Evolutionary conservation across 306 rosid species (phyloP).

Genomic region (Cucurbita moschata): DNA sequence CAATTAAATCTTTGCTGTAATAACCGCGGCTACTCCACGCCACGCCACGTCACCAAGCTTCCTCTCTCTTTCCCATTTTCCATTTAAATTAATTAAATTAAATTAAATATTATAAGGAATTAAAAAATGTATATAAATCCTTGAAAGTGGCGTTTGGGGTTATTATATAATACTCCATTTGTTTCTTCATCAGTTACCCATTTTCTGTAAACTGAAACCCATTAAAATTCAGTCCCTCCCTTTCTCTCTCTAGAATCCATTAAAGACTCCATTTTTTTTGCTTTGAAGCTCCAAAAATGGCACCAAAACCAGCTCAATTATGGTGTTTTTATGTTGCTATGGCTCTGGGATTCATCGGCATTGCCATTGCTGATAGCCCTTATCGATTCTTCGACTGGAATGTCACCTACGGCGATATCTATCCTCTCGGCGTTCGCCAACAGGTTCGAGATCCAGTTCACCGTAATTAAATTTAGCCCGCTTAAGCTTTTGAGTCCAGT

Average conservation of each 20-base stretch:
- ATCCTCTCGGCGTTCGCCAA: slow-evolving; percentile 56
- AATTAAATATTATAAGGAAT: too few species aligned
- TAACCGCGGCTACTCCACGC: too few species aligned
- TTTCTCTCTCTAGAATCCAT: not conserved
- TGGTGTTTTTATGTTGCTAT: slow-evolving; percentile 6
- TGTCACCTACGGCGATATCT: slow-evolving; percentile 60
- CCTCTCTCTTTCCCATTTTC: not conserved
- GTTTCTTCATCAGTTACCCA: not conserved
- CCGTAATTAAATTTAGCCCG: too few species aligned
- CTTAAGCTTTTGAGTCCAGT: not conserved
- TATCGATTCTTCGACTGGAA: slow-evolving; percentile 66
- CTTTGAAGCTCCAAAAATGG: not conserved
- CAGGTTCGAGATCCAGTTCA: slow-evolving; percentile 13
- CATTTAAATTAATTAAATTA: not conserved
- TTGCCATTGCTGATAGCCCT: slow-evolving; percentile 38
- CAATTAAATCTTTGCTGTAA: not conserved
- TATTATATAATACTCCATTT: not conserved
- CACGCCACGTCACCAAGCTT: too few species aligned
- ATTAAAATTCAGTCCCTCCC: not conserved
- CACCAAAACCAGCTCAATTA: not conserved
- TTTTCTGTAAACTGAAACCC: too few species aligned
- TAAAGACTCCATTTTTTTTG: too few species aligned
- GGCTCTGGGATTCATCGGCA: not conserved
- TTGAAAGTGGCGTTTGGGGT: too few species aligned
- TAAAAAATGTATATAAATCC: too few species aligned